Conservation (phyloP, 768 basidiomycete genomes). For the Xerocomellus intermedius region DNA sequence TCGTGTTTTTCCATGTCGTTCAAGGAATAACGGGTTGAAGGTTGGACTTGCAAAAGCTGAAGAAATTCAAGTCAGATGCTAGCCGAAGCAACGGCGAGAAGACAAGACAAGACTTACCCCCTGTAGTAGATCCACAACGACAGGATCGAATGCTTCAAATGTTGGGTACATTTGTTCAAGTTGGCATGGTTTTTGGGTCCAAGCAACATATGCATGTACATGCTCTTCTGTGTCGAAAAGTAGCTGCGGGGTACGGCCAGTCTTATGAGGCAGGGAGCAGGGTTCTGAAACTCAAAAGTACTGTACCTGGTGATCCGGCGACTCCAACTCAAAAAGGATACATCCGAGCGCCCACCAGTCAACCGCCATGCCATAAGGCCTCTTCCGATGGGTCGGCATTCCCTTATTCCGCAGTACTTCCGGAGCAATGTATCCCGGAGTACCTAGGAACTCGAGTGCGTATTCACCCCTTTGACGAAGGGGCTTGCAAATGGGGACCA, state of each 20-base stretch:
- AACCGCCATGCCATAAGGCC: slow-evolving; percentile 32
- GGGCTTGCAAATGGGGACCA: slow-evolving; percentile 6
- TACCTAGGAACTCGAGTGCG: slow-evolving; percentile 32
- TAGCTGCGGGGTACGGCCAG: slow-evolving; percentile 18
- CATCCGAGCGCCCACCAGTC: slow-evolving; percentile 47
- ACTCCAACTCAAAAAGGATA: slow-evolving; percentile 39
- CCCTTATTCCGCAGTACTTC: slow-evolving; percentile 36
- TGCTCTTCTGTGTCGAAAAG: slow-evolving; percentile 31
- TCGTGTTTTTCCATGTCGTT: slow-evolving; percentile 23
- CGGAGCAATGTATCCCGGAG: slow-evolving; percentile 40
- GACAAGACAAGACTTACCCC: slow-evolving; percentile 24
- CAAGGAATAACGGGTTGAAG: slow-evolving; percentile 17
- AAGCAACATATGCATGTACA: slow-evolving; percentile 23
- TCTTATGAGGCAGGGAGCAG: not conserved
- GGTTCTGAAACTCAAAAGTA: not conserved
- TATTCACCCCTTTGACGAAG: slow-evolving; percentile 18
- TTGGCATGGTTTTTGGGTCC: slow-evolving; percentile 6
- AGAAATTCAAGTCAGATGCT: not conserved
- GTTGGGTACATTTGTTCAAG: slow-evolving; percentile 22
- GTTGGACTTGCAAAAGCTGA: slow-evolving; percentile 20
- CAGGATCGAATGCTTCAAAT: slow-evolving; percentile 21
- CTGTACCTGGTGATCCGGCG: slow-evolving; percentile 25
- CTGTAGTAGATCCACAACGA: slow-evolving; percentile 28
- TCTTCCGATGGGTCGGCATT: slow-evolving; percentile 1
- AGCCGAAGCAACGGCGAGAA: not conserved